Evolutionary conservation across 2,329 filamentous ascomycete genomes (phyloP).

Genomic region (Pyrenophora graminea): DNA sequence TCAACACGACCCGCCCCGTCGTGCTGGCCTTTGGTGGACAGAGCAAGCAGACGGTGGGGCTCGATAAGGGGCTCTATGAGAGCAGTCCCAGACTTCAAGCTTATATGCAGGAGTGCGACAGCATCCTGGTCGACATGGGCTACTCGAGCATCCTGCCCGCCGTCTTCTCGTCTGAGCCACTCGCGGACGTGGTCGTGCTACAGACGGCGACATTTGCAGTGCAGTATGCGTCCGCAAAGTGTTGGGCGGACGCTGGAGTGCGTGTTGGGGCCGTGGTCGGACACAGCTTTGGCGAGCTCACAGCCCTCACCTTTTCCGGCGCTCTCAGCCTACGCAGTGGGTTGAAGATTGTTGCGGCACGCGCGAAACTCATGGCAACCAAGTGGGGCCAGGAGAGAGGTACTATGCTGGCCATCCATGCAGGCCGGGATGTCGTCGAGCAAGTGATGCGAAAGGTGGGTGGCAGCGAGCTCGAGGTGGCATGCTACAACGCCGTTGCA

Average conservation of each 20-base stretch:
- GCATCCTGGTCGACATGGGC: neutral
- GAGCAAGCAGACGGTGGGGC: slow-evolving; percentile 9
- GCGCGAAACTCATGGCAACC: slow-evolving; percentile 37
- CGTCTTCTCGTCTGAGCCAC: neutral
- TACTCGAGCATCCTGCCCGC: neutral
- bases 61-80: slow-evolving; percentile 11
- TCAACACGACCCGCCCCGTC: slow-evolving; percentile 5
- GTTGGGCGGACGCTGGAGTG: neutral
- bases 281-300: slow-evolving; percentile 46
- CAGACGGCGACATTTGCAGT: neutral
- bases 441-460: neutral
- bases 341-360: slow-evolving; percentile 40
- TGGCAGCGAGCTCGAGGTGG: slow-evolving; percentile 20
- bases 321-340: slow-evolving; percentile 34
- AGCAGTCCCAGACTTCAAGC: slow-evolving; percentile 3
- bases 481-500: slow-evolving; percentile 44
- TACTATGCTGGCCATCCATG: slow-evolving; percentile 26
- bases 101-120: neutral
- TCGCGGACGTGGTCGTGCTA: neutral
- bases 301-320: slow-evolving; percentile 42
- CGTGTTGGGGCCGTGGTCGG: slow-evolving; percentile 8
- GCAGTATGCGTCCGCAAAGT: neutral
- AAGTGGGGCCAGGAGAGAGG: slow-evolving; percentile 27
- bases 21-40: slow-evolving; percentile 25
- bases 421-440: neutral